Base-by-base conservation (phyloP, 208 protist genomes). In the Trypanosomatidae sp. region DNA sequence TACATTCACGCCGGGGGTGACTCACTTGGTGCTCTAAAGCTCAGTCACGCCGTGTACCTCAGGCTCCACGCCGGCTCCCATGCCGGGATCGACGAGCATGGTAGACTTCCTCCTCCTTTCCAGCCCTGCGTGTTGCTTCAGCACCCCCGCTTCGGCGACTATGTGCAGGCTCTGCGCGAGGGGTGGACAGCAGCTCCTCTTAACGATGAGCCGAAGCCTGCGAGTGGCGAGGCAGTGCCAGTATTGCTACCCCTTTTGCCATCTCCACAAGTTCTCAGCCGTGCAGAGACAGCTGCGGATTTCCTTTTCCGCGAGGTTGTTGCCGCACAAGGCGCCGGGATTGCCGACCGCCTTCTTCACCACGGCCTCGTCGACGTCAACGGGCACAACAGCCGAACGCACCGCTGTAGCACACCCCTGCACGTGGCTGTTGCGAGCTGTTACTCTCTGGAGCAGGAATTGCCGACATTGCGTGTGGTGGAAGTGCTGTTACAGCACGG, bases 11-110 rank as follows among this genome's bases (percentile, higher is more conserved):
- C 74, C 0, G 87, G 87, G 22, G 87, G 87, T 22, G 87, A 92
- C 82, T 92, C 87, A 3, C 80, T 92, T 41, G 87, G 82, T 13
- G 87, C 87, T 15, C 66, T 92, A 50, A 88, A 88, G 76, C 62
- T 90, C 19, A 86, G 74, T 25, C 78, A 84, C 10, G 78, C 74
- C 30, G 65, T 92, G 33, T 89, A 80, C 74, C 69, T 90, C 22
- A 33, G 33, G n/a, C 58, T 92, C 46, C 39, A 80, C 43, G 72
- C 66, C 46, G 76, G 79, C 28, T 64, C 46, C 44, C 84, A 87
- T 58, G 74, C 49, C n/a, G 76, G 68, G 12, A 88, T 92, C 46
- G 87, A 92, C 52, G 67, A 69, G 55, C 70, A 76, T 65, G 87
- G 87, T 19, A 74, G 70, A 25, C 71, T 92, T 17, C 87, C 87